A percentile compares a stretch with the other conserved stretches of the same genome.
These are phyloP conservation scores for Fraxinus albicans DNA, from an alignment of 305 asterid genomes.

Conservation along the genomic window DNA sequence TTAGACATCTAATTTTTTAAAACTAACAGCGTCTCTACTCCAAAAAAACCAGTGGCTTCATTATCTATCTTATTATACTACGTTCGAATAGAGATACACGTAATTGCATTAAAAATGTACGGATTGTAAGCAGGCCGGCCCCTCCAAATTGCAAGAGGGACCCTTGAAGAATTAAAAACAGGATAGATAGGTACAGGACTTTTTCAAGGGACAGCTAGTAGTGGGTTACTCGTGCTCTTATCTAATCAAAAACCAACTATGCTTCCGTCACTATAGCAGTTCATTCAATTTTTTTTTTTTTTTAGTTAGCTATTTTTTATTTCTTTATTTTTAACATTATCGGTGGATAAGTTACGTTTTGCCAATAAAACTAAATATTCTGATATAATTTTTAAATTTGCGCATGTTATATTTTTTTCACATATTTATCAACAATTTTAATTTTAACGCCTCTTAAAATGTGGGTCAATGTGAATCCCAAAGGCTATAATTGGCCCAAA, in stretches of 20 bases:
- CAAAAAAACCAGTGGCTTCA: neutral
- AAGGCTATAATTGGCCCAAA: neutral
- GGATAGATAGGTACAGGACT: neutral
- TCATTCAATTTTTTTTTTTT: neutral
- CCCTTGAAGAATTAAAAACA: neutral
- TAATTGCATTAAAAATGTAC: slow-evolving; percentile 20
- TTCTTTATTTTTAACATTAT: too few species aligned
- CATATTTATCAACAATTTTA: neutral
- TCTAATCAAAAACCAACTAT: slow-evolving; percentile 15
- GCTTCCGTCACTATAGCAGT: neutral
- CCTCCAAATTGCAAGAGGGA: slow-evolving; percentile 1
- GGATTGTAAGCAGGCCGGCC: slow-evolving; percentile 36
- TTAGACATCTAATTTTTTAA: neutral
- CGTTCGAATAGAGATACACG: neutral
- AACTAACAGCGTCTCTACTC: neutral
- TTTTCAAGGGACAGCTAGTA: slow-evolving; percentile 29
- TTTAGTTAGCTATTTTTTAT: too few species aligned
- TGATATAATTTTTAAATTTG: neutral
- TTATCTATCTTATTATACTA: neutral
- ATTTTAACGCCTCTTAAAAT: neutral
- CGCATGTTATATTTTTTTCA: neutral
- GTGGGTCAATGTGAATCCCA: neutral
- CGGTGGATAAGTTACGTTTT: neutral
- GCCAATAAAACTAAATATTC: neutral
- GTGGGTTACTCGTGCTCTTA: slow-evolving; percentile 17